phyloP scores from a whole-genome alignment of 1,284 basidiomycete genomes.

The Earliella scabrosa region DNA sequence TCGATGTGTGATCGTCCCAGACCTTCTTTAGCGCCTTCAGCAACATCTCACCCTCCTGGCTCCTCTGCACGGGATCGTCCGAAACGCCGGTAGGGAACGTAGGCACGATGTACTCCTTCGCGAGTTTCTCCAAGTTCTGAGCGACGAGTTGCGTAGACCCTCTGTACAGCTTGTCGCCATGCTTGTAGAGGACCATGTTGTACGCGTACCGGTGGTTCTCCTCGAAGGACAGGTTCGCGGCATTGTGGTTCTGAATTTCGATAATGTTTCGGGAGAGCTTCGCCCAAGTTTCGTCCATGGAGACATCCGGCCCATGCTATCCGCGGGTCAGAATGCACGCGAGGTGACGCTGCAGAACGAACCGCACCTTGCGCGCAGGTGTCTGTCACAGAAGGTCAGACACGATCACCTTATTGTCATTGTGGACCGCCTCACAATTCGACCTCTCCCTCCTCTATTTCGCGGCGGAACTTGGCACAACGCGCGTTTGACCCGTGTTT shows the following conservation, averaged over 20 bases:
- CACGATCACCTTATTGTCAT: conserved; percentile 18
- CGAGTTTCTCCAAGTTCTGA: conserved; percentile 85
- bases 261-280: conserved; percentile 83
- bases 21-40: conserved; percentile 84
- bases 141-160: conserved; percentile 83
- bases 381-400: conserved; percentile 43
- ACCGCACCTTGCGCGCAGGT: conserved; percentile 56
- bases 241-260: conserved; percentile 96
- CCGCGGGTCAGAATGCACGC: conserved; percentile 11
- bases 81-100: conserved; percentile 72
- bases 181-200: conserved; percentile 90
- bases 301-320: conserved; percentile 72
- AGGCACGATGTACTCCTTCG: conserved; percentile 79
- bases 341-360: conserved; percentile 2
- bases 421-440: conserved; percentile 44
- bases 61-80: conserved; percentile 63
- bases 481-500: neutral
- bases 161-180: conserved; percentile 88
- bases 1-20: conserved; percentile 94
- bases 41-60: conserved; percentile 83
- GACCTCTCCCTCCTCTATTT: conserved; percentile 37
- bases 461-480: conserved; percentile 25
- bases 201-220: conserved; percentile 96
- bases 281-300: conserved; percentile 76
- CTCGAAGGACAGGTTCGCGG: conserved; percentile 92